Evolutionary conservation across 441 rosid species (phyloP).

Genomic region (Aleurites moluccanus): DNA sequence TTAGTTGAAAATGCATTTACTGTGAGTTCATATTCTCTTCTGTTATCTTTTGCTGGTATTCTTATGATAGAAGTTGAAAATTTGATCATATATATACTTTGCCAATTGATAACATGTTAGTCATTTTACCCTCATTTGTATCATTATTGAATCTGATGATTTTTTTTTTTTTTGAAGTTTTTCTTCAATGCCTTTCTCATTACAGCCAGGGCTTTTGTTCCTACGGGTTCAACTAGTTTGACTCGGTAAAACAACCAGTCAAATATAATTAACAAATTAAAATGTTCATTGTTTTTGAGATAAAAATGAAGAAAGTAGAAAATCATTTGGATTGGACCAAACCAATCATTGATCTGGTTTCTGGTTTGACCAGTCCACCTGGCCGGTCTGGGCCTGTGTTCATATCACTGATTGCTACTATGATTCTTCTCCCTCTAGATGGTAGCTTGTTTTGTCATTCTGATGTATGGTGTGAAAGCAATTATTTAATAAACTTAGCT

Average conservation of each 20-base stretch:
- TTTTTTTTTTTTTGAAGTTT: neutral
- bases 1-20: slow-evolving; percentile 99
- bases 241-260: neutral
- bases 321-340: neutral
- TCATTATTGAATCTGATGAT: neutral
- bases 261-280: neutral
- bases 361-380: neutral
- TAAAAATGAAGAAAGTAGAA: neutral
- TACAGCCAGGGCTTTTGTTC: neutral
- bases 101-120: neutral
- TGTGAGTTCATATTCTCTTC: slow-evolving; percentile 49
- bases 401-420: neutral
- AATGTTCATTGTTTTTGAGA: neutral
- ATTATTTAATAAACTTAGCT: neutral
- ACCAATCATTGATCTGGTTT: neutral
- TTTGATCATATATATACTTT: neutral
- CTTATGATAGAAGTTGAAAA: neutral
- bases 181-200: neutral
- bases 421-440: neutral
- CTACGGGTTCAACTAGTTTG: neutral
- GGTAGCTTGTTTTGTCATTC: neutral
- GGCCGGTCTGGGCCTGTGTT: neutral
- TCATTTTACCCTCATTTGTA: neutral
- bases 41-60: neutral
- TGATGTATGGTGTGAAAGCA: neutral